Evolutionary conservation across 306 rosid species (phyloP).

Genomic region (Acacia acuminata): DNA sequence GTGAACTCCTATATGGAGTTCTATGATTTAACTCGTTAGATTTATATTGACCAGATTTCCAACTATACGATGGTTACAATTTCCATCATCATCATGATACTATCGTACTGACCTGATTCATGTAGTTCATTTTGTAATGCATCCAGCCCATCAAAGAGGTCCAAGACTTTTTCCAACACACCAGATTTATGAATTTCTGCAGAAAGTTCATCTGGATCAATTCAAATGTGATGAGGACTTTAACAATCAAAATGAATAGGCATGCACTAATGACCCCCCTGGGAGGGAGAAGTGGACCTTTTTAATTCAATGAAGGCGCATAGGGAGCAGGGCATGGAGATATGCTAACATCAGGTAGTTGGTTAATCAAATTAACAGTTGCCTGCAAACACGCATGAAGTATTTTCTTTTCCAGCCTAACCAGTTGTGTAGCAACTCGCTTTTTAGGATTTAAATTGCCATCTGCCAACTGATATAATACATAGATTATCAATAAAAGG

Average conservation of each 20-base stretch:
- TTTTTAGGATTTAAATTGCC: constrained; percentile 72
- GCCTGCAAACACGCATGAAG: constrained; percentile 87
- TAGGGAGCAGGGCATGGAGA: constrained; percentile 92
- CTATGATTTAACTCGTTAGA: background rate
- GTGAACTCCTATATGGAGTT: background rate
- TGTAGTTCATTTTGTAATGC: constrained; percentile 27
- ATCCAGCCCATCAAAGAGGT: constrained; percentile 30
- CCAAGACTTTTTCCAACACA: background rate
- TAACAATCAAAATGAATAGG: background rate
- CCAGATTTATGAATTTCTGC: constrained; percentile 12
- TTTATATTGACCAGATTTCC: constrained; percentile 16
- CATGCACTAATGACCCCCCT: background rate
- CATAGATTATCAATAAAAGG: constrained; percentile 29
- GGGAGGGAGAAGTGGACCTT: constrained; percentile 35
- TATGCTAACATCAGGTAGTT: constrained; percentile 76
- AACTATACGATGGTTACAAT: constrained; percentile 1
- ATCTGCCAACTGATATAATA: constrained; percentile 61
- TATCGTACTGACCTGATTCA: constrained; percentile 39
- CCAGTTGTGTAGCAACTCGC: constrained; percentile 85
- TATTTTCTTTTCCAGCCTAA: constrained; percentile 82
- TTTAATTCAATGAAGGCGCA: constrained; percentile 75
- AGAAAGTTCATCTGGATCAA: constrained; percentile 19
- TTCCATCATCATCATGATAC: constrained; percentile 7
- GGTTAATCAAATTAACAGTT: constrained; percentile 56
- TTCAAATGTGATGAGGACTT: constrained; percentile 11